phyloP scores from a whole-genome alignment of 1,139 yeast species.

The Wickerhamomyces sp. region DNA sequence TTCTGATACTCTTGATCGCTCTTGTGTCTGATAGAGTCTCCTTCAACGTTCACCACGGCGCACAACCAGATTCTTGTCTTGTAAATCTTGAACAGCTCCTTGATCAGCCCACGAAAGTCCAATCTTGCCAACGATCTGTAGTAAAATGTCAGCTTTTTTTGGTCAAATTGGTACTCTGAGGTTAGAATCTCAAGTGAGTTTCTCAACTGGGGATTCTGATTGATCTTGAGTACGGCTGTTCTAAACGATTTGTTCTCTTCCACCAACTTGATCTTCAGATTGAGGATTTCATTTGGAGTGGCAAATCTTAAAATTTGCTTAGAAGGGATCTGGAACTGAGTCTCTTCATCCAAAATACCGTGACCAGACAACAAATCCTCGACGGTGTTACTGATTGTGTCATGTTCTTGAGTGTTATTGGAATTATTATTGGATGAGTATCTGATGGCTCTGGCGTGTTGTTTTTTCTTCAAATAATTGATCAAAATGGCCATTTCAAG shows the following conservation, averaged over 20 bases:
- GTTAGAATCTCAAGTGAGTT: constrained; percentile 43
- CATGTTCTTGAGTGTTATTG: neutral
- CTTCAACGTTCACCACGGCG: constrained; percentile 44
- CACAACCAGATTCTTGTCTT: constrained; percentile 98
- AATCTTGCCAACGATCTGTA: constrained; percentile 69
- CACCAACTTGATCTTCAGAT: constrained; percentile 30
- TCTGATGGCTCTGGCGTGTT: constrained; percentile 76
- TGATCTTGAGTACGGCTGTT: constrained; percentile 27
- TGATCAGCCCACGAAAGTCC: constrained; percentile 87
- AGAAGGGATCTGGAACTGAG: constrained; percentile 41
- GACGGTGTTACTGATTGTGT: constrained; percentile 15
- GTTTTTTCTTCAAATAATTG: constrained; percentile 72
- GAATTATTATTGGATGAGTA: neutral
- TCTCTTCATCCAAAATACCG: constrained; percentile 35
- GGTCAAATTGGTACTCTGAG: constrained; percentile 94
- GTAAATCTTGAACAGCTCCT: constrained; percentile 87
- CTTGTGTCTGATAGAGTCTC: constrained; percentile 2
- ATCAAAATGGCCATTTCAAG: constrained; percentile 77
- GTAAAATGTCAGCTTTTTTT: constrained; percentile 88
- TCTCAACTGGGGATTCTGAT: constrained; percentile 22
- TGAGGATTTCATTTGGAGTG: constrained; percentile 30
- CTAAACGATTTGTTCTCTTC: constrained; percentile 47
- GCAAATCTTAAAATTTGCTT: constrained; percentile 39
- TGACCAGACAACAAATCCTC: constrained; percentile 20
- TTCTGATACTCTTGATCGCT: neutral